Evolutionary conservation across 768 basidiomycete species (phyloP).

Genomic region (Amanita fuliginea): DNA sequence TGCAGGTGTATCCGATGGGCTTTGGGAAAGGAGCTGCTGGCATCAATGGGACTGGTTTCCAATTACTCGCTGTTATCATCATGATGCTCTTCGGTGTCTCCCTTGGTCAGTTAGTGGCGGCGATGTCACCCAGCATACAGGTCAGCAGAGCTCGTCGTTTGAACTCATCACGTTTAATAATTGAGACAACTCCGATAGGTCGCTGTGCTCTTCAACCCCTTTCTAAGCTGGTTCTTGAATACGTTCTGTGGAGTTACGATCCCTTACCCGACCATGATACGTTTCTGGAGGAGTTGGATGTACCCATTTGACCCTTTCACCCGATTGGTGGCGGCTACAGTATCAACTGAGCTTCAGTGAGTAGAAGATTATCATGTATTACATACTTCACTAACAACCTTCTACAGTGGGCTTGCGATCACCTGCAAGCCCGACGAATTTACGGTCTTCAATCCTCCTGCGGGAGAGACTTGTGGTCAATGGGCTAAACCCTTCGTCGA

Average conservation of each 20-base stretch:
- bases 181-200: conserved; percentile 27
- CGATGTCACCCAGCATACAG: conserved; percentile 67
- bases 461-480: conserved; percentile 55
- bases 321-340: conserved; percentile 56
- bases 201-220: conserved; percentile 74
- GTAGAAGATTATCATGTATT: conserved; percentile 10
- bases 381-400: conserved; percentile 10
- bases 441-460: conserved; percentile 58
- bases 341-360: conserved; percentile 69
- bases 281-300: conserved; percentile 72
- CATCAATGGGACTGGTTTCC: conserved; percentile 59
- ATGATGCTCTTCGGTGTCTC: conserved; percentile 58
- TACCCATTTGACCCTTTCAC: conserved; percentile 68
- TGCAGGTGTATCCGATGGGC: conserved; percentile 49
- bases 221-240: conserved; percentile 50
- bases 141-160: conserved; percentile 14
- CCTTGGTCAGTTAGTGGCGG: conserved; percentile 63
- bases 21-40: conserved; percentile 56
- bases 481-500: conserved; percentile 65
- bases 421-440: conserved; percentile 64
- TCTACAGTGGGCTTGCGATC: conserved; percentile 46
- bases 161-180: conserved; percentile 15
- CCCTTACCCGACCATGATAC: conserved; percentile 49
- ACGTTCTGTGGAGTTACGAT: conserved; percentile 79
- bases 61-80: conserved; percentile 58